phyloP scores from a whole-genome alignment of 768 basidiomycete genomes.

The Russula ochroleuca region DNA sequence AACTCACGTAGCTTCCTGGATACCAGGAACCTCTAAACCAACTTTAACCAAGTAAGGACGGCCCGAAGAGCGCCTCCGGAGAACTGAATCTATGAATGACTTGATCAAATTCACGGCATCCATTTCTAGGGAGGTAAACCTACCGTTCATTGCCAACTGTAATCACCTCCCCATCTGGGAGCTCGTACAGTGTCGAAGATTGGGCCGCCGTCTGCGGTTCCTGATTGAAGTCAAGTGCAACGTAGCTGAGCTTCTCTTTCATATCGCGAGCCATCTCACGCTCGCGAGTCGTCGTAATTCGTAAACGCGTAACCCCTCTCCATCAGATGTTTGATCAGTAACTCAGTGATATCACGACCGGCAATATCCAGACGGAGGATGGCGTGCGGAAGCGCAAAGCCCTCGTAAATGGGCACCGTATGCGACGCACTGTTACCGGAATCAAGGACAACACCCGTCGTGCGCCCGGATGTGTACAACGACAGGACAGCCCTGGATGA shows the following conservation, averaged over 20 bases:
- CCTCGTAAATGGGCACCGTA: not conserved
- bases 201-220: not conserved
- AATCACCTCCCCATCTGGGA: no score
- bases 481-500: conserved; percentile 38
- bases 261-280: not conserved
- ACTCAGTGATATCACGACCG: not conserved
- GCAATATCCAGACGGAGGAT: not conserved
- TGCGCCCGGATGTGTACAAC: conserved; percentile 88
- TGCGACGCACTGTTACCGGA: conserved; percentile 18
- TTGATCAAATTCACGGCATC: no score
- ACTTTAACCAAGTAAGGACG: no score
- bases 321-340: not conserved
- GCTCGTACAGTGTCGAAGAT: not conserved
- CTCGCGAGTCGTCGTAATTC: not conserved
- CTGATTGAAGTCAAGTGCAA: not conserved
- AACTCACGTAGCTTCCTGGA: no score
- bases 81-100: no score
- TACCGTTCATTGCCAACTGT: no score
- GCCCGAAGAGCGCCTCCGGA: no score
- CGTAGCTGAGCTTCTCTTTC: not conserved
- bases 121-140: no score
- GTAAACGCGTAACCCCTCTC: not conserved
- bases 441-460: conserved; percentile 51
- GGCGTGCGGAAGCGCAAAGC: conserved; percentile 1
- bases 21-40: no score